Evolutionary conservation across 2,329 filamentous ascomycete species (phyloP).

Genomic region (Graphilbum fragrans): DNA sequence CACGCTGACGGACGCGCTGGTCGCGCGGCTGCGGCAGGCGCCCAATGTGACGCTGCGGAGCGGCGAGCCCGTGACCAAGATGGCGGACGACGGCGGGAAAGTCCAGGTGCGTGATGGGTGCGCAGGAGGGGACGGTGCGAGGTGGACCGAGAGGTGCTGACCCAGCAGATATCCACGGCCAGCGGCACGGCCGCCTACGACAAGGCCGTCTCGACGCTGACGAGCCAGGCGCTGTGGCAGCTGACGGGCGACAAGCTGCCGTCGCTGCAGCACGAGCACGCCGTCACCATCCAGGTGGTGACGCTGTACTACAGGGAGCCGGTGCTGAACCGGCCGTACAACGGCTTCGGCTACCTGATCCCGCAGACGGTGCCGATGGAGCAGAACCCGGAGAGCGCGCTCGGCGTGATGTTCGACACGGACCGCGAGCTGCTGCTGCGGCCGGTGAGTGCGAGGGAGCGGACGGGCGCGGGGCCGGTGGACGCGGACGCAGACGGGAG

Average conservation of each 20-base stretch:
- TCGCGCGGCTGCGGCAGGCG: conserved; percentile 32
- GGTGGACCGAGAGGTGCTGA: neutral
- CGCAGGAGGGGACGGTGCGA: neutral
- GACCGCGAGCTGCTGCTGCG: conserved; percentile 32
- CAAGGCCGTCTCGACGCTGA: conserved; percentile 55
- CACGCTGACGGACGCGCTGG: conserved; percentile 44
- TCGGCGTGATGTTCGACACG: conserved; percentile 89
- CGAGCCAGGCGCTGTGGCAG: conserved; percentile 23
- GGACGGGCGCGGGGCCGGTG: neutral
- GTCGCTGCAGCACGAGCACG: conserved; percentile 39
- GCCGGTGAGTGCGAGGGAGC: neutral
- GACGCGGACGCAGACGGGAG: neutral
- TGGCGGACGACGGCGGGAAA: conserved; percentile 17
- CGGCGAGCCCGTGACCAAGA: conserved; percentile 30
- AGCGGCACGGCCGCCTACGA: conserved; percentile 24
- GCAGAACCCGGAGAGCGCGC: conserved; percentile 23
- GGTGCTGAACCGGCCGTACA: conserved; percentile 44
- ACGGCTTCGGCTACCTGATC: conserved; percentile 86
- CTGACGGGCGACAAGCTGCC: conserved; percentile 30
- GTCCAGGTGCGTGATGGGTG: conserved; percentile 8
- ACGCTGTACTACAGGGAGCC: conserved; percentile 72
- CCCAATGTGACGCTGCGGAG: conserved; percentile 49
- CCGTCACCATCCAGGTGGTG: conserved; percentile 80
- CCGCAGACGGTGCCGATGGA: conserved; percentile 43
- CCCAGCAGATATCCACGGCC: conserved; percentile 3